Base-by-base conservation (phyloP, 495 filamentous ascomycete species). In the Lepraria neglecta region DNA sequence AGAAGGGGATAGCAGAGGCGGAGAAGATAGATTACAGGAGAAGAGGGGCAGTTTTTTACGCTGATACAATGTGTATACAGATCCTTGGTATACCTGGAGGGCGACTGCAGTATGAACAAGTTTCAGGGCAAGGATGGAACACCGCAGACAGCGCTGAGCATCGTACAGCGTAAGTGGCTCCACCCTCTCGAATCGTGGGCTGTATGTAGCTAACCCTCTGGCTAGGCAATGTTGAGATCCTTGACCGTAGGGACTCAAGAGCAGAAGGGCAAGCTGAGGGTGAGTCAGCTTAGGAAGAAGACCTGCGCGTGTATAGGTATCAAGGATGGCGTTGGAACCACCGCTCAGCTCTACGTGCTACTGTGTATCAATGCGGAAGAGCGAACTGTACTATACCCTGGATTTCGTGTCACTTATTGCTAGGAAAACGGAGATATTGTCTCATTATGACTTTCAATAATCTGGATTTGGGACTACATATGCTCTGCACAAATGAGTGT, bases 61-160 rank as follows among this genome's bases (percentile, higher is more conserved):
- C 63, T n/a, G 55, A 60, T 35, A 7, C 48, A 24, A 40, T 40
- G 43, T 10, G 48, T 43, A 54, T n/a, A 59, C 69, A 90, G 87
- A 24, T 77, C 87, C 3, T 73, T 87, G 40, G 76, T 92, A 21
- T 87, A 83, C 64, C 74, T 95, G 40, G 90, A 95, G 68, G 89
- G 84, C 17, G 85, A 92, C 45, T 85, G 81, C 54, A 73, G 72
- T 63, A 83, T 89, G 74, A 76, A 76, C 58, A 70, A 64, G 19
- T 91, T 78, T 63, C 78, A 81, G 42, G 85, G 86, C 63, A 70
- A 70, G 19, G 87, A 91, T 19, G 88, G 88, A 67, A 82, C 82
- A 69, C 73, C 71, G 52, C 75, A 77, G 47, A 74, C 71, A 15
- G 45, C 66, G 44, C 65, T 95, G 62, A 90, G 76, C 72, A 78